Base-by-base conservation (phyloP, 257 asterid species). In the Paraleonurus japonicus region DNA sequence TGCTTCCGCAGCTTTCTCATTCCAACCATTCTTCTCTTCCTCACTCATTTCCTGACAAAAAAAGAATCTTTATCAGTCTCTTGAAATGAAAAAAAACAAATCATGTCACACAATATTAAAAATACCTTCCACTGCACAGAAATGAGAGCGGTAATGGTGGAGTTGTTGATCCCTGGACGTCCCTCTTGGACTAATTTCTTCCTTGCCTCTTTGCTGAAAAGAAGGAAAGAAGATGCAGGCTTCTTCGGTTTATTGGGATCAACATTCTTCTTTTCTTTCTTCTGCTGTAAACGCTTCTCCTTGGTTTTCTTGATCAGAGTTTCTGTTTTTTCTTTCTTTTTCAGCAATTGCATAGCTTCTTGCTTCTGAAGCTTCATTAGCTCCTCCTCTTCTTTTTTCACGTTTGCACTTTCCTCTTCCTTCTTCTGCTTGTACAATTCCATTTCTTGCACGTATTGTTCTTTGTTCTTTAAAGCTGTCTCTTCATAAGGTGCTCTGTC, bases 321-420 rank as follows among this genome's bases (percentile, higher is more conserved):
- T 15, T 90, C 91, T 0, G 91, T 79, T 75, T 88, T 94, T 75
- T 91, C 96, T 35, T 94, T 89, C 92, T 91, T 94, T 69, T 88
- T 94, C 3, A 94, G 96, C 91, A 94, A 70, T 51, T 89, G 97
- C 87, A 94, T 69, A 11, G 98, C 98, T 85, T 89, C 97, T 22
- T 86, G 96, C 80, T 89, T 91, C 71, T 87, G 93, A 37, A 94
- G 85, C 75, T 94, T 91, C 87, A 81, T 79, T 32, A 75, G 41
- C 75, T 91, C 96, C 17, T 85, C 96, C 65, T 74, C 98, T 73
- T 86, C 96, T 82, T 79, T 88, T 45, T 75, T 81, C 20, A 74
- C 74, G 71, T 12, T 75, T 1, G 88, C 81, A 2, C 76, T 76
- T 65, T 89, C 98, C 79, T 90, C 97, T 0, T 85, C 96, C 81